Percentiles rank a stretch among this genome's conserved stretches.
Conservation (phyloP, 768 basidiomycete genomes). For the Plicaturopsis crispa region DNA sequence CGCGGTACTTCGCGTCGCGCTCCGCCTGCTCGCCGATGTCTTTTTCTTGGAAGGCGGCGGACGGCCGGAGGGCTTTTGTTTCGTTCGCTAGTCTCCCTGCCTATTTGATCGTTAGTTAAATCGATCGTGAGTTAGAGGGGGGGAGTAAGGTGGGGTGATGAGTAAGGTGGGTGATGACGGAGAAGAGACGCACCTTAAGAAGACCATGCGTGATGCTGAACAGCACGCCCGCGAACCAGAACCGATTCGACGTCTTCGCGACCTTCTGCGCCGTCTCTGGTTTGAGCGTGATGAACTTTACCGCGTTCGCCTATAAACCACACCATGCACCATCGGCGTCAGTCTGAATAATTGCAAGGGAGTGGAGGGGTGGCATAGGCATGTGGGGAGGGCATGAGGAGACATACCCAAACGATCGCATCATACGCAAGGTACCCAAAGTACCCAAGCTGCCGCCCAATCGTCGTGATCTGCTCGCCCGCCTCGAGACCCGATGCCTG, state of each 20-base stretch:
- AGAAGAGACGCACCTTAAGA: slow-evolving; percentile 46
- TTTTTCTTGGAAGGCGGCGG: slow-evolving; percentile 48
- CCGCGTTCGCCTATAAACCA: slow-evolving; percentile 45
- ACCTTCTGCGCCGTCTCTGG: slow-evolving; percentile 56
- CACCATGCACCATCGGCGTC: too few species aligned
- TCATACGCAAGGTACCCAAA: slow-evolving; percentile 85
- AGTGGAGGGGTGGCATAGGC: neutral
- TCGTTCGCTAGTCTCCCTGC: slow-evolving; percentile 56
- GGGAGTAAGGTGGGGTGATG: neutral
- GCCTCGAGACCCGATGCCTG: slow-evolving; percentile 45
- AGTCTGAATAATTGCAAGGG: neutral
- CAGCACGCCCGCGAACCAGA: slow-evolving; percentile 85
- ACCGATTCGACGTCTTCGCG: slow-evolving; percentile 62
- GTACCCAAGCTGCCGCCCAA: slow-evolving; percentile 82
- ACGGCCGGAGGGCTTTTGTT: slow-evolving; percentile 39
- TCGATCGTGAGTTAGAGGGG: neutral
- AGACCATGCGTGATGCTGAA: slow-evolving; percentile 68
- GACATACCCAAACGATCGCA: slow-evolving; percentile 74
- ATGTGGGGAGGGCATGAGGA: too few species aligned
- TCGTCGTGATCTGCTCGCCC: slow-evolving; percentile 68
- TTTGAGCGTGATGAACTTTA: slow-evolving; percentile 55
- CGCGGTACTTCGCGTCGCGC: slow-evolving; percentile 55
- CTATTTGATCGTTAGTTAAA: slow-evolving; percentile 23
- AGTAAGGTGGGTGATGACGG: neutral
- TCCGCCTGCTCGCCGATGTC: slow-evolving; percentile 58